A percentile compares a stretch with the other conserved stretches of the same genome.
Evolutionary conservation across 106 monocot genomes (phyloP).

Genomic region (Apostasia ramifera): DNA sequence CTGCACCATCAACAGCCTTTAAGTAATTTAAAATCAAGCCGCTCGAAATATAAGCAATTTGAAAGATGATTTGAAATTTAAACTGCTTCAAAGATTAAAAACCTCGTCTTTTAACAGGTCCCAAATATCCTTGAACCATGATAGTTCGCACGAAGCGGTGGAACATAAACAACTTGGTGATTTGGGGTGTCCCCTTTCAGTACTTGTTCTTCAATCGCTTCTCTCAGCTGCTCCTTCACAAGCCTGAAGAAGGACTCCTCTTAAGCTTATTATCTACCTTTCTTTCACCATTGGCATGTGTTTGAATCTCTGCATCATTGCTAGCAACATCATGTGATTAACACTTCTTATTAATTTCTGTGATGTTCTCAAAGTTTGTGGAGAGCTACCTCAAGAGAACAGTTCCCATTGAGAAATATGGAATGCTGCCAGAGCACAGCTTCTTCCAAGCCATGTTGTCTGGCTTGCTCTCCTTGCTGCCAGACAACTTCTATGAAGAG

Average conservation of each 20-base stretch:
- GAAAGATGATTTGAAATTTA: too few species aligned
- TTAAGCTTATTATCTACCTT: constrained; percentile 35
- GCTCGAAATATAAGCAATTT: too few species aligned
- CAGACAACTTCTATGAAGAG: constrained; percentile 48
- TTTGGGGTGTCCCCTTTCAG: constrained; percentile 29
- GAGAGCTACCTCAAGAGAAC: constrained; percentile 48
- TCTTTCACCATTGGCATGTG: constrained; percentile 46
- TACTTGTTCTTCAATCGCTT: constrained; percentile 46
- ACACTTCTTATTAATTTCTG: not conserved
- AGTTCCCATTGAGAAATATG: constrained; percentile 48
- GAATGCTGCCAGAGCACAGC: constrained; percentile 58
- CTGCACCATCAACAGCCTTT: too few species aligned
- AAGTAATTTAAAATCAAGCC: too few species aligned
- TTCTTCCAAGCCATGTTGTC: constrained; percentile 30
- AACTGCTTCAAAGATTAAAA: too few species aligned
- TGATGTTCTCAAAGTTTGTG: constrained; percentile 21
- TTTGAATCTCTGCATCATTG: too few species aligned
- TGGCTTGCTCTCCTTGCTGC: constrained; percentile 22
- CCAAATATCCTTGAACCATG: constrained; percentile 39
- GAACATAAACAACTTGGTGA: constrained; percentile 20
- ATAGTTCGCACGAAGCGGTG: constrained; percentile 36
- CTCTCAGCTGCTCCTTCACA: constrained; percentile 51
- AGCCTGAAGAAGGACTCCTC: constrained; percentile 57
- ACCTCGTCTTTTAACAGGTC: constrained; percentile 11
- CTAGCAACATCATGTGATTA: too few species aligned